phyloP scores from a whole-genome alignment of 2,329 filamentous ascomycete genomes.

The Hyphodiscus sp. region DNA sequence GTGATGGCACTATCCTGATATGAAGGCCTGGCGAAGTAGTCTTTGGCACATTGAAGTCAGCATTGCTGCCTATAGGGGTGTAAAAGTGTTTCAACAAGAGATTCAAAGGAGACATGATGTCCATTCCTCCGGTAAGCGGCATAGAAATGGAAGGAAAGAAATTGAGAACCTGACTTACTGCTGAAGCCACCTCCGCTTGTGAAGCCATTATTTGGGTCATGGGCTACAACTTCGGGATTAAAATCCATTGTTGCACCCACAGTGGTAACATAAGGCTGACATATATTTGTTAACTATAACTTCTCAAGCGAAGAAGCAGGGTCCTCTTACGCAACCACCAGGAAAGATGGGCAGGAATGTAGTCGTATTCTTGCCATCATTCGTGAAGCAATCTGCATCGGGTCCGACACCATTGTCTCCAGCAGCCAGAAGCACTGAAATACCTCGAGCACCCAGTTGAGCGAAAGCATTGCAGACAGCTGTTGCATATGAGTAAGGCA shows the following conservation, averaged over 20 bases:
- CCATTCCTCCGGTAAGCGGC: too few relatives aligned
- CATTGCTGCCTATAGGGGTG: constrained; percentile 33
- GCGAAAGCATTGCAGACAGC: constrained; percentile 47
- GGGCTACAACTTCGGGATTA: constrained; percentile 34
- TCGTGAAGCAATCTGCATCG: constrained; percentile 33
- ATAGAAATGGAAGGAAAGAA: background rate
- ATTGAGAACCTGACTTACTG: constrained; percentile 14
- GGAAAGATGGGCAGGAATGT: constrained; percentile 57
- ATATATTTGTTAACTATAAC: background rate
- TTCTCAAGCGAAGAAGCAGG: background rate
- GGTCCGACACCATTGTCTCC: constrained; percentile 45
- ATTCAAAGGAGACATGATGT: too few relatives aligned
- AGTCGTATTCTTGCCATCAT: constrained; percentile 49
- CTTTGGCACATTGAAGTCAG: constrained; percentile 34
- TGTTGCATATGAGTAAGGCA: constrained; percentile 44
- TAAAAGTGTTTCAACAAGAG: too few relatives aligned
- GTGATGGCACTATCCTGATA: constrained; percentile 40
- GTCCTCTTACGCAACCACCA: constrained; percentile 40
- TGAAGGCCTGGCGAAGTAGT: constrained; percentile 38
- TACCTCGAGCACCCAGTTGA: constrained; percentile 45
- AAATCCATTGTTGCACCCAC: constrained; percentile 44
- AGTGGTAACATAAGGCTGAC: constrained; percentile 54
- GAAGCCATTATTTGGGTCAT: constrained; percentile 20
- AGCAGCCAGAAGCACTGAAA: constrained; percentile 43
- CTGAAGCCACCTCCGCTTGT: constrained; percentile 46